A percentile compares a stretch with the other conserved stretches of the same genome.
Conservation (phyloP, 352 stramenopile genomes). For the Globisporangium recalcitrans region DNA sequence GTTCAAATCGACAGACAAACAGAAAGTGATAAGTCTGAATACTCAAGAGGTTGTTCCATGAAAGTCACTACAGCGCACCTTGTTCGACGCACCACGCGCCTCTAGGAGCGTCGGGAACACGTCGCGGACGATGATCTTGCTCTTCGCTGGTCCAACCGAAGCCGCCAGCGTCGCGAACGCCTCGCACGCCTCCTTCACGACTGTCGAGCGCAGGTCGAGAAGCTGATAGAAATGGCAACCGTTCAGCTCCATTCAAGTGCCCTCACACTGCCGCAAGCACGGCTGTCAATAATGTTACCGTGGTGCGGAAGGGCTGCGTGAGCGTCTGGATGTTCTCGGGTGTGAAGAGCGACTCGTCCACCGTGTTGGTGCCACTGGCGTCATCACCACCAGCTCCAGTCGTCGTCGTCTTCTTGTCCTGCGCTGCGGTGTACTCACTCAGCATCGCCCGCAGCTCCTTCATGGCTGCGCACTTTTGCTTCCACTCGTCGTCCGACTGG, state of each 20-base stretch:
- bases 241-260: too few relatives aligned
- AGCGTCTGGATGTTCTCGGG: conserved; percentile 49
- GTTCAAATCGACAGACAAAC: too few relatives aligned
- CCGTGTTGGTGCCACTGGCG: conserved; percentile 4
- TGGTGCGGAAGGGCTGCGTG: conserved; percentile 52
- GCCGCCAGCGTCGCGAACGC: conserved; percentile 38
- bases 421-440: conserved; percentile 12
- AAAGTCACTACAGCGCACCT: conserved; percentile 25
- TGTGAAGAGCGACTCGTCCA: conserved; percentile 28
- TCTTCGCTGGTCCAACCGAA: conserved; percentile 29
- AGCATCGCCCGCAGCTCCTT: conserved; percentile 36
- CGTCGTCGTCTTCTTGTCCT: conserved; percentile 1
- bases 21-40: too few relatives aligned
- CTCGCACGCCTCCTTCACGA: conserved; percentile 57
- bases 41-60: too few relatives aligned
- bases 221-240: conserved; percentile 17
- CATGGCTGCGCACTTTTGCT: conserved; percentile 52
- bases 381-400: not conserved
- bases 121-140: conserved; percentile 53
- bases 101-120: conserved; percentile 60
- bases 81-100: conserved; percentile 45
- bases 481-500: conserved; percentile 51
- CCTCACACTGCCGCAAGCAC: too few relatives aligned
- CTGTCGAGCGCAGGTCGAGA: conserved; percentile 47
- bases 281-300: conserved; percentile 23